These are phyloP conservation scores for Candida gigantensis DNA, from an alignment of 1,139 yeast genomes.

Conservation along the genomic window DNA sequence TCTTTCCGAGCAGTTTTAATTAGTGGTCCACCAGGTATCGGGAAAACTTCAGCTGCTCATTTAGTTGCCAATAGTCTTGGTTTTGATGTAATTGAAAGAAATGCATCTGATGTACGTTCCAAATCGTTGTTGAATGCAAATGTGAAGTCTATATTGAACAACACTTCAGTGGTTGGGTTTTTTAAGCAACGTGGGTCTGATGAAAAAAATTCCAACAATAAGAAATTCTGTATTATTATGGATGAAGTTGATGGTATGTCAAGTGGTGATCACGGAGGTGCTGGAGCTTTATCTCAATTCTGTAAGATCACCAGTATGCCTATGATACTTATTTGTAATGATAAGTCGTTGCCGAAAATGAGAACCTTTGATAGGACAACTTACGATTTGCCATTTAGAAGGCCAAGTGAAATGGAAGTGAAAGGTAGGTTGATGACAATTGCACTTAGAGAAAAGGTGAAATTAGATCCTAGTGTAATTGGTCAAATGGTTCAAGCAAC, in stretches of 20 bases:
- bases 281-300: slow-evolving; percentile 87
- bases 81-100: slow-evolving; percentile 71
- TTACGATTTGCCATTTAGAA: slow-evolving; percentile 77
- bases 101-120: slow-evolving; percentile 88
- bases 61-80: slow-evolving; percentile 67
- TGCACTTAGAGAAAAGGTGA: slow-evolving; percentile 80
- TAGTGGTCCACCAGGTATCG: slow-evolving; percentile 86
- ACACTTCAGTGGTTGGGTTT: slow-evolving; percentile 82
- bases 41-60: slow-evolving; percentile 81
- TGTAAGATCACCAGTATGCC: slow-evolving; percentile 88
- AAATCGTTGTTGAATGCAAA: slow-evolving; percentile 70
- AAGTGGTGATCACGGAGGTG: slow-evolving; percentile 98
- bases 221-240: slow-evolving; percentile 78
- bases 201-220: slow-evolving; percentile 35
- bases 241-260: slow-evolving; percentile 99
- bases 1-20: slow-evolving; percentile 78
- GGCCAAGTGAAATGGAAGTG: slow-evolving; percentile 84
- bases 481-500: slow-evolving; percentile 87
- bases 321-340: slow-evolving; percentile 90
- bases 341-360: slow-evolving; percentile 90
- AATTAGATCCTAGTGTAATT: slow-evolving; percentile 75
- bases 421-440: slow-evolving; percentile 87
- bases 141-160: slow-evolving; percentile 71
- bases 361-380: slow-evolving; percentile 91
- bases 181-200: slow-evolving; percentile 48